Conservation (phyloP, 2,329 filamentous ascomycete genomes). For the Aspergillus floridensis region DNA sequence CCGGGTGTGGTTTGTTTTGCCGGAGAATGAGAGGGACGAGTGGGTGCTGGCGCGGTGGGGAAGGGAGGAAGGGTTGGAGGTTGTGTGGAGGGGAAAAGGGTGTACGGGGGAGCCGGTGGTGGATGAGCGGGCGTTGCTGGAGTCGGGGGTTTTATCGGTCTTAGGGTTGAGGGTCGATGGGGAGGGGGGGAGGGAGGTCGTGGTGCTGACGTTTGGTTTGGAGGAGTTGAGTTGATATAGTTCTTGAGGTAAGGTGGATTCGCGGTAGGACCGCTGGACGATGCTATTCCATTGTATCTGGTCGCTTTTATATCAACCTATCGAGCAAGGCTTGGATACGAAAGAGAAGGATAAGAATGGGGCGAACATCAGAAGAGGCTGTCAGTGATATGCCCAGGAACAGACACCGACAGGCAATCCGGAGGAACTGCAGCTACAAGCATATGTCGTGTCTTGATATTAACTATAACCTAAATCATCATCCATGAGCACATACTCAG, state of each 20-base stretch:
- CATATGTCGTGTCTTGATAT: not conserved
- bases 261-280: no score
- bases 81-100: not conserved
- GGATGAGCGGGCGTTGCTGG: not conserved
- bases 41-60: not conserved
- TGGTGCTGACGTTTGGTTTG: not conserved
- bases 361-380: no score
- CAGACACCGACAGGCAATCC: no score
- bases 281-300: no score
- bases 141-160: not conserved
- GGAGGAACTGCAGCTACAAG: no score
- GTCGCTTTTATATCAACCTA: no score
- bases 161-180: not conserved
- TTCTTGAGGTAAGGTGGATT: no score
- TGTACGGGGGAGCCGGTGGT: not conserved
- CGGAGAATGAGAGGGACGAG: not conserved
- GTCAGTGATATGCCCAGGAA: not conserved
- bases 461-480: slow-evolving; percentile 15
- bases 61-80: not conserved
- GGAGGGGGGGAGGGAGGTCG: slow-evolving; percentile 1
- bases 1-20: not conserved
- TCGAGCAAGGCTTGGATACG: no score
- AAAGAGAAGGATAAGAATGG: no score
- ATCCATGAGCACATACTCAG: slow-evolving; percentile 18
- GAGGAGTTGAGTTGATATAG: no score